These are phyloP conservation scores for Globisporangium yorkense DNA, from an alignment of 352 stramenopile species.

Conservation along the genomic window DNA sequence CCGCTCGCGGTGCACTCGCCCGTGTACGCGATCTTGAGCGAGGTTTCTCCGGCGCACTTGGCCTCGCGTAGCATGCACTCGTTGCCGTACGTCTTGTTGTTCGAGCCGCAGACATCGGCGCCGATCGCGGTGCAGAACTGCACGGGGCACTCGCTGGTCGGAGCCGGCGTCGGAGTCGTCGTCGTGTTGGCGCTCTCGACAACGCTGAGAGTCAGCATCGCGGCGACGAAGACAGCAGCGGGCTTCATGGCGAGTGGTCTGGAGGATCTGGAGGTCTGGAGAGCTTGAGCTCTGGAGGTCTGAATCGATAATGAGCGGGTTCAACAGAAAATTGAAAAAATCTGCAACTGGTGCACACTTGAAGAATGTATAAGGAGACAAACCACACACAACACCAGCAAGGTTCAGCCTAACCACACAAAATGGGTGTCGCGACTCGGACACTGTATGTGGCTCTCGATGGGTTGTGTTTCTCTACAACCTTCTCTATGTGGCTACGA, in stretches of 20 bases:
- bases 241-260: background rate
- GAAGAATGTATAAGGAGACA: too few species aligned
- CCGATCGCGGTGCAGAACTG: background rate
- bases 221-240: constrained; percentile 8
- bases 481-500: too few species aligned
- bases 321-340: too few species aligned
- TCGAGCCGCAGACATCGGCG: constrained; percentile 9
- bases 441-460: too few species aligned
- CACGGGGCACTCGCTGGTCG: background rate
- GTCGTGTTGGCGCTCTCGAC: background rate
- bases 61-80: constrained; percentile 7
- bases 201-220: constrained; percentile 13
- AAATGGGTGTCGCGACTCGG: too few species aligned
- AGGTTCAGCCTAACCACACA: too few species aligned
- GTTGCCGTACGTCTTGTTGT: constrained; percentile 20
- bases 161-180: background rate
- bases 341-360: too few species aligned
- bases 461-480: too few species aligned
- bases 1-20: background rate
- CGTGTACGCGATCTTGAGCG: background rate
- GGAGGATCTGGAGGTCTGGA: too few species aligned
- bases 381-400: too few species aligned
- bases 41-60: background rate
- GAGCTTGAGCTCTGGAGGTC: too few species aligned
- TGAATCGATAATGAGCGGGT: too few species aligned